phyloP scores from a whole-genome alignment of 306 rosid species.

The Gynostemma pentaphyllum region DNA sequence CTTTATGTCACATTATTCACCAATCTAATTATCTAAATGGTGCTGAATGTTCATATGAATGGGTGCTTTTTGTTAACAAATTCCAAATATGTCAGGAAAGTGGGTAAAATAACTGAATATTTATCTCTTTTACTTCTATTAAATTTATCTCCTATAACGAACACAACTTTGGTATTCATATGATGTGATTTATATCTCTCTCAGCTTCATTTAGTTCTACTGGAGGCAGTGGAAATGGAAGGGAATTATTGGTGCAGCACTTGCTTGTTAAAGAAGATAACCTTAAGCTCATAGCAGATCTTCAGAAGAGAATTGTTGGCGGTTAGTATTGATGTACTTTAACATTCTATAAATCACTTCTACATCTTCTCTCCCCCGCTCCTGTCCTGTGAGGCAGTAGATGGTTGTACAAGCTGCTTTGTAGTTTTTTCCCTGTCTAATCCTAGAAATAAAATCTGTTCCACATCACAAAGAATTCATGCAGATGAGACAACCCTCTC shows the following conservation, averaged over 20 bases:
- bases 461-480: not conserved
- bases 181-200: not conserved
- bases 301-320: constrained; percentile 49
- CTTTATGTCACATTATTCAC: not conserved
- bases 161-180: not conserved
- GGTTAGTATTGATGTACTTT: constrained; percentile 26
- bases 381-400: too few species aligned
- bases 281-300: constrained; percentile 52
- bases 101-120: not conserved
- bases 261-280: constrained; percentile 75
- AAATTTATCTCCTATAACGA: not conserved
- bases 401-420: not conserved
- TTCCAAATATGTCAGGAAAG: not conserved
- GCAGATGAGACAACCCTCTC: not conserved
- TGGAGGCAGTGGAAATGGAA: constrained; percentile 31
- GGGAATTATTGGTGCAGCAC: constrained; percentile 88
- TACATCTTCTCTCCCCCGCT: not conserved
- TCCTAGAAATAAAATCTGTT: not conserved
- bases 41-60: not conserved
- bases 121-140: not conserved
- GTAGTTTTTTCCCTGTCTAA: not conserved
- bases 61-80: not conserved
- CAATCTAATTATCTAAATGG: not conserved
- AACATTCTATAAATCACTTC: not conserved
- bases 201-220: constrained; percentile 57